phyloP scores from a whole-genome alignment of 2,329 filamentous ascomycete species.

The Exophiala sp. region DNA sequence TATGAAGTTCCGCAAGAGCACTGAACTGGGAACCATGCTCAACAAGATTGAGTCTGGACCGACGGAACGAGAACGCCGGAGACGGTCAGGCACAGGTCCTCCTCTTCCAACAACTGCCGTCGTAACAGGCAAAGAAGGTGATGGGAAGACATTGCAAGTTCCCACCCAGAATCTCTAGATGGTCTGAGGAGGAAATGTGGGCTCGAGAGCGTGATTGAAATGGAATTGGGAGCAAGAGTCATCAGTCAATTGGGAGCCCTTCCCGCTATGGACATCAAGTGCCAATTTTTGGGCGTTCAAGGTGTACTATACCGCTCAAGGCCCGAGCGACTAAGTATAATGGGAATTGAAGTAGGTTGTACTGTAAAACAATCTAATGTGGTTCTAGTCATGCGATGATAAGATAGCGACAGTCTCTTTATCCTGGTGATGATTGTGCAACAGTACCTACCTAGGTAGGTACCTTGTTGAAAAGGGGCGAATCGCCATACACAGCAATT shows the following conservation, averaged over 20 bases:
- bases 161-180: constrained; percentile 16
- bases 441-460: too few relatives aligned
- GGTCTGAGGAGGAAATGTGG: background rate
- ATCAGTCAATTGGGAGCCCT: background rate
- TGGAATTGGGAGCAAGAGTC: background rate
- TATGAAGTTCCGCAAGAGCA: constrained; percentile 42
- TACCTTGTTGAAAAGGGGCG: too few relatives aligned
- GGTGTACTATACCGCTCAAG: too few relatives aligned
- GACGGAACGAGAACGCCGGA: constrained; percentile 53
- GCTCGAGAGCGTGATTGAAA: background rate
- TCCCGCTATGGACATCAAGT: background rate
- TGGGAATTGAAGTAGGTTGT: too few relatives aligned
- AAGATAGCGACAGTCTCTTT: too few relatives aligned
- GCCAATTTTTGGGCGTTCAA: too few relatives aligned
- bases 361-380: too few relatives aligned
- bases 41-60: constrained; percentile 41
- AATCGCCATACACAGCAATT: too few relatives aligned
- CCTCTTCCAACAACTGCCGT: constrained; percentile 28
- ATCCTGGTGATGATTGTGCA: too few relatives aligned
- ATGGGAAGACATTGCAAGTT: constrained; percentile 22
- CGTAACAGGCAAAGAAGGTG: constrained; percentile 14
- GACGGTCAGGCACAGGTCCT: constrained; percentile 57
- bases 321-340: too few relatives aligned
- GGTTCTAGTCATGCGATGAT: too few relatives aligned
- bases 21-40: constrained; percentile 42